phyloP scores from a whole-genome alignment of 805 yeast species.

The Ogataea saltuana region DNA sequence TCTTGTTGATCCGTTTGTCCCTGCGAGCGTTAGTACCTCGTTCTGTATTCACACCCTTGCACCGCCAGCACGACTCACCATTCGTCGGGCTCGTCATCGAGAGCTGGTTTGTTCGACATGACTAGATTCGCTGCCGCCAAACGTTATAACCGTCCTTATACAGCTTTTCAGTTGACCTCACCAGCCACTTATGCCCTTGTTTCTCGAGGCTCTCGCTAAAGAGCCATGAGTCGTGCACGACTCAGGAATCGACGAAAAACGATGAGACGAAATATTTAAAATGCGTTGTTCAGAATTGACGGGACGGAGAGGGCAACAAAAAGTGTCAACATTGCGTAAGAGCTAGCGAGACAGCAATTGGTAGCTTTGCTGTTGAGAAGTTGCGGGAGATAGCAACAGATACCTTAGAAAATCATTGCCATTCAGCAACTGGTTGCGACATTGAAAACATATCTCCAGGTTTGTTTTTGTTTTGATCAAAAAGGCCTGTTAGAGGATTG shows the following conservation, averaged over 20 bases:
- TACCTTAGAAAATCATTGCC: neutral
- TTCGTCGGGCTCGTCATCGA: slow-evolving; percentile 66
- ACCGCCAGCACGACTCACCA: slow-evolving; percentile 45
- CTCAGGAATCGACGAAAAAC: slow-evolving; percentile 4
- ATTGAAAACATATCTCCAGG: neutral
- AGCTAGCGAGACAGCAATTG: neutral
- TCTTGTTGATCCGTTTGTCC: slow-evolving; percentile 70
- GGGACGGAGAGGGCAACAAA: slow-evolving; percentile 3
- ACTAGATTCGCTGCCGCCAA: neutral
- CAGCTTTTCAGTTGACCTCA: too few relatives aligned
- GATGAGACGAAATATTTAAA: slow-evolving; percentile 5
- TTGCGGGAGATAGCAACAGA: slow-evolving; percentile 1
- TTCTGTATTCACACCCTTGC: neutral
- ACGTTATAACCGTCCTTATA: too few relatives aligned
- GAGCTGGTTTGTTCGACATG: neutral
- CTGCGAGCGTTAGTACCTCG: slow-evolving; percentile 31
- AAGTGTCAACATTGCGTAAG: slow-evolving; percentile 1
- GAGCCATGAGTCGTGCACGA: slow-evolving; percentile 5
- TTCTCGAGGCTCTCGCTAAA: too few relatives aligned
- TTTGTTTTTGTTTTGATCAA: slow-evolving; percentile 5
- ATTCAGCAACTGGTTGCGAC: slow-evolving; percentile 1
- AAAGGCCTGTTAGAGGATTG: slow-evolving; percentile 7
- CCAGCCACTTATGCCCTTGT: too few relatives aligned
- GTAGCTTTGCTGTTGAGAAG: slow-evolving; percentile 2
- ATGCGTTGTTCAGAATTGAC: slow-evolving; percentile 23